Evolutionary conservation across 2,329 filamentous ascomycete genomes (phyloP).

Genomic region (Gaeumannomyces tritici): DNA sequence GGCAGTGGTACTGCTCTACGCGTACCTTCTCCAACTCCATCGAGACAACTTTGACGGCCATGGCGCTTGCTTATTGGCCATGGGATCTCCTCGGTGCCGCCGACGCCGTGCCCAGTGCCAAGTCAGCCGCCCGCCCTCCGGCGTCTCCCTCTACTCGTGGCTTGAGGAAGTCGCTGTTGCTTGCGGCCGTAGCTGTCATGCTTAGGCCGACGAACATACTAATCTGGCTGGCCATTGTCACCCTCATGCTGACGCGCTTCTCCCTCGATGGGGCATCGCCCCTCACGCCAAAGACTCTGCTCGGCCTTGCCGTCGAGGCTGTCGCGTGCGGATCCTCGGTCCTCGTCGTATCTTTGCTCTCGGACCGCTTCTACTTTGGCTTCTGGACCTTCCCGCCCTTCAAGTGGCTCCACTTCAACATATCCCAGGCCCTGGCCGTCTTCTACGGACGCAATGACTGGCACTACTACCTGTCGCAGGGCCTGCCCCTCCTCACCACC

Average conservation of each 20-base stretch:
- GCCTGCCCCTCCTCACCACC: slow-evolving; percentile 76
- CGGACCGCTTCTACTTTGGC: slow-evolving; percentile 73
- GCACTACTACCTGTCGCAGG: slow-evolving; percentile 91
- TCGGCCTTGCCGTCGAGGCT: slow-evolving; percentile 52
- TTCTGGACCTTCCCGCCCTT: slow-evolving; percentile 83
- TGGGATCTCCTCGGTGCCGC: slow-evolving; percentile 57
- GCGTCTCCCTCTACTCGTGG: slow-evolving; percentile 19
- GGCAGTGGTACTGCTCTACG: slow-evolving; percentile 95
- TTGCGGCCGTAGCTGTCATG: slow-evolving; percentile 75
- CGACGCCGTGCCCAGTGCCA: not conserved
- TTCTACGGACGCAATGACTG: slow-evolving; percentile 88
- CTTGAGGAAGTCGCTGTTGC: slow-evolving; percentile 54
- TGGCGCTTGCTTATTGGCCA: slow-evolving; percentile 76
- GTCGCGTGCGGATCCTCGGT: slow-evolving; percentile 53
- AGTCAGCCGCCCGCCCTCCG: slow-evolving; percentile 7
- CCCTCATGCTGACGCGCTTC: slow-evolving; percentile 29
- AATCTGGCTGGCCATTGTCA: slow-evolving; percentile 66
- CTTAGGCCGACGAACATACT: slow-evolving; percentile 83
- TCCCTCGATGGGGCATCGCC: slow-evolving; percentile 29
- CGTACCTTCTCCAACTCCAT: slow-evolving; percentile 90
- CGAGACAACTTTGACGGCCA: slow-evolving; percentile 77
- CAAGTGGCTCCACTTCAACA: slow-evolving; percentile 83
- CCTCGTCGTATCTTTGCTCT: slow-evolving; percentile 52
- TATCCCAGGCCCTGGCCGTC: slow-evolving; percentile 75
- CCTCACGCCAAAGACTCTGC: slow-evolving; percentile 30